These are phyloP conservation scores for Hyphodiscus sp. DNA, from an alignment of 2,329 filamentous ascomycete genomes.

Conservation along the genomic window DNA sequence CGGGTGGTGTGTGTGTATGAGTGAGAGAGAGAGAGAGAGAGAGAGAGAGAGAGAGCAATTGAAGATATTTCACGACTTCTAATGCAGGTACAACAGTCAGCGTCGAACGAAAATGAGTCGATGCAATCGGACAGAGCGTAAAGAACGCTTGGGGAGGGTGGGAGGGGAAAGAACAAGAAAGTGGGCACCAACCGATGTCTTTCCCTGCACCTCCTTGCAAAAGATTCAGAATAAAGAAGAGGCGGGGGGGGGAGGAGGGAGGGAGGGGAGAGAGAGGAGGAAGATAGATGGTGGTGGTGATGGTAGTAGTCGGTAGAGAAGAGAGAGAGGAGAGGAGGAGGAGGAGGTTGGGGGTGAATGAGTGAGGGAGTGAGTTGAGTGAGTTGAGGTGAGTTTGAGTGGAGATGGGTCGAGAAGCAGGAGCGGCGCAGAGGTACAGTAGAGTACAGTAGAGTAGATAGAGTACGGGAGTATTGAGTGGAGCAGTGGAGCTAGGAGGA, in stretches of 20 bases:
- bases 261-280: neutral
- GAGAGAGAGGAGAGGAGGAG: neutral
- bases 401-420: no score
- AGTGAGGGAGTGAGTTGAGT: no score
- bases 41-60: slow-evolving; percentile 22
- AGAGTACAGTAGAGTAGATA: no score
- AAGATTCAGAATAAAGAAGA: slow-evolving; percentile 22
- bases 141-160: no score
- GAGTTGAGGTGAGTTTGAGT: no score
- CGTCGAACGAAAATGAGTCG: slow-evolving; percentile 20
- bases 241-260: slow-evolving; percentile 16
- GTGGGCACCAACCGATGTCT: slow-evolving; percentile 21
- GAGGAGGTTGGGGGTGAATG: neutral
- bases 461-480: no score
- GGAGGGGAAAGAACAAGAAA: neutral
- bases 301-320: neutral
- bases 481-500: no score
- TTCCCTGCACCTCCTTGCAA: slow-evolving; percentile 16
- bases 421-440: no score
- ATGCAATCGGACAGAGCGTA: slow-evolving; percentile 17
- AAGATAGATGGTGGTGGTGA: neutral
- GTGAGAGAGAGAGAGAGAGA: no score
- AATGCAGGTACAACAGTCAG: slow-evolving; percentile 32
- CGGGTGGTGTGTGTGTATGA: slow-evolving; percentile 12
- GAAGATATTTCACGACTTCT: slow-evolving; percentile 28